Percentiles rank a stretch among this genome's conserved stretches.
Conservation (phyloP, 78 protist species). For the Paulinella micropora region DNA sequence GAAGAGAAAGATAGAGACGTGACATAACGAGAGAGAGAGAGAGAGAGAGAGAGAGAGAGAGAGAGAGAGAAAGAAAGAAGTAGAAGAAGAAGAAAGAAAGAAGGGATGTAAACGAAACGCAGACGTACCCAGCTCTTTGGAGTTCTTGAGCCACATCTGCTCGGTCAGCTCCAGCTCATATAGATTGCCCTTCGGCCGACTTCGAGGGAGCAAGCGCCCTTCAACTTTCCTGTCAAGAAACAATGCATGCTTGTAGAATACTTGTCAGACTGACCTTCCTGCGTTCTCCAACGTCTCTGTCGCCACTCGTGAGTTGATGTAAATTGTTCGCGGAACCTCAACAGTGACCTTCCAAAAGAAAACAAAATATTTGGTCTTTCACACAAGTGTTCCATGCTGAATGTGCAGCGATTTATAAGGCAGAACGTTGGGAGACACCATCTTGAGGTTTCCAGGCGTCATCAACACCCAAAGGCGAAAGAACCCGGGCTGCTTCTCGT, state of each 20-base stretch:
- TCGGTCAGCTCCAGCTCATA: constrained; percentile 36
- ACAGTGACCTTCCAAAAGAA: too few species aligned
- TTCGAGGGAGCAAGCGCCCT: constrained; percentile 48
- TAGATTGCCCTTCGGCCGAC: constrained; percentile 12
- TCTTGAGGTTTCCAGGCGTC: too few species aligned
- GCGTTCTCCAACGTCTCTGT: constrained; percentile 13
- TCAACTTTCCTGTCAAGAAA: too few species aligned
- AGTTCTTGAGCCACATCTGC: constrained; percentile 5
- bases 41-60: too few species aligned
- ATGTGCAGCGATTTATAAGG: neutral
- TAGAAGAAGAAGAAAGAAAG: too few species aligned
- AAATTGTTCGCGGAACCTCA: constrained; percentile 48
- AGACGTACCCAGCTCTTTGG: neutral
- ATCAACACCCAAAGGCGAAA: constrained; percentile 18
- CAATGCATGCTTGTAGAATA: too few species aligned
- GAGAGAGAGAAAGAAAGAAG: too few species aligned
- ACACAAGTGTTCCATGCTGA: neutral
- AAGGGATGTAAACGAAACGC: too few species aligned
- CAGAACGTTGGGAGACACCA: neutral
- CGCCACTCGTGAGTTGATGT: constrained; percentile 52
- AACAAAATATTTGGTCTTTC: too few species aligned
- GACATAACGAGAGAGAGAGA: too few species aligned
- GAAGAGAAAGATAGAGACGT: too few species aligned
- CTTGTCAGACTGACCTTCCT: neutral
- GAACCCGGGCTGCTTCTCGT: neutral